A percentile compares a stretch with the other conserved stretches of the same genome.
phyloP scores from a whole-genome alignment of 2,329 filamentous ascomycete genomes.

The Ophiocordyceps camponoti-leonardi region DNA sequence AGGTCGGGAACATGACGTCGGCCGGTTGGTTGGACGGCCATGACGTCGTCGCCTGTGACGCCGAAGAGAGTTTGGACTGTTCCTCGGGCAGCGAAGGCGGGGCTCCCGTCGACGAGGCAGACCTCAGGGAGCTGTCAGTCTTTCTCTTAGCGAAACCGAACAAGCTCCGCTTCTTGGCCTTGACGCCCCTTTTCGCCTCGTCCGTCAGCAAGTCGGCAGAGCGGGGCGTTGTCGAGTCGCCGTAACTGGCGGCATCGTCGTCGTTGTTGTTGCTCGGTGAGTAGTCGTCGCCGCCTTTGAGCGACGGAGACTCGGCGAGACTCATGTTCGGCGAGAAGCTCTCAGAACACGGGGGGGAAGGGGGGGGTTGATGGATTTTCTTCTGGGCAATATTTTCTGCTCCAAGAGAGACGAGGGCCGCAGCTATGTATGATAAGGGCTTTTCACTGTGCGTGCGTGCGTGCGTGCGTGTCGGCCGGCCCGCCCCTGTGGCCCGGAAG shows the following conservation, averaged over 20 bases:
- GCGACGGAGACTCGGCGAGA: slow-evolving; percentile 11
- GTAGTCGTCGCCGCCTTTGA: slow-evolving; percentile 4
- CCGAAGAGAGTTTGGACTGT: slow-evolving; percentile 20
- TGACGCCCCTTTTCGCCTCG: slow-evolving; percentile 6
- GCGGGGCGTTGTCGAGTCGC: slow-evolving; percentile 16
- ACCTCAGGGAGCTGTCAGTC: slow-evolving; percentile 20
- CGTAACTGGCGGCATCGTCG: slow-evolving; percentile 10
- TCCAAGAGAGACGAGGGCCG: too few species aligned
- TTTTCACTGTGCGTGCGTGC: not conserved
- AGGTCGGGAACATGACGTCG: slow-evolving; percentile 32
- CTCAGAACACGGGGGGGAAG: not conserved
- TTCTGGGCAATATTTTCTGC: too few species aligned
- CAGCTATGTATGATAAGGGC: too few species aligned
- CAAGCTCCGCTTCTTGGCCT: slow-evolving; percentile 37
- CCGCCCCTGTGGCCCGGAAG: not conserved
- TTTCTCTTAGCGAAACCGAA: slow-evolving; percentile 50
- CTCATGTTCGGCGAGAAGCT: slow-evolving; percentile 9
- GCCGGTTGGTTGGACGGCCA: slow-evolving; percentile 15
- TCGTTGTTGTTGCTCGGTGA: slow-evolving; percentile 7
- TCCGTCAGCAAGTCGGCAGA: slow-evolving; percentile 12
- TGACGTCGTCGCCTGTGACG: slow-evolving; percentile 19
- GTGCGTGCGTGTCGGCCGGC: too few species aligned
- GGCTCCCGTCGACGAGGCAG: slow-evolving; percentile 15
- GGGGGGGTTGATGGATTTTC: not conserved
- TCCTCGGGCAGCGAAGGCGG: slow-evolving; percentile 16